A percentile compares a stretch with the other conserved stretches of the same genome.
phyloP scores from a whole-genome alignment of 2,329 filamentous ascomycete genomes.

The Aspergillus sp. region DNA sequence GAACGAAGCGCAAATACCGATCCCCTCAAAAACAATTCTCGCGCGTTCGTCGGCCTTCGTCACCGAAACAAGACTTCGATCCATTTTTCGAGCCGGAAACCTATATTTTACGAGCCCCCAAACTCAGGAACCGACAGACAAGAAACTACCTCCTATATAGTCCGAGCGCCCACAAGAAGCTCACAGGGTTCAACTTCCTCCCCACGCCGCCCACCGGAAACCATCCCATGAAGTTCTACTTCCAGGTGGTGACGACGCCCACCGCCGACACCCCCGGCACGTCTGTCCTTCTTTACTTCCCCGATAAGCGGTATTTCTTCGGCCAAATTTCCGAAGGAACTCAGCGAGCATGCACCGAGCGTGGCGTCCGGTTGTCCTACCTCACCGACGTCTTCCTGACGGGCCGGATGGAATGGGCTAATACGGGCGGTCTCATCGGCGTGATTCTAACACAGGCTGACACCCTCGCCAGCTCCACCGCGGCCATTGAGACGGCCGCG shows the following conservation, averaged over 20 bases:
- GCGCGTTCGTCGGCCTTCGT: not conserved
- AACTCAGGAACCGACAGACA: not conserved
- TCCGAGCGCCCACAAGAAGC: slow-evolving; percentile 11
- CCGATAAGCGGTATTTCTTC: slow-evolving; percentile 79
- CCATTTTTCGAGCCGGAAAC: slow-evolving; percentile 6
- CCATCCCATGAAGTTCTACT: slow-evolving; percentile 64
- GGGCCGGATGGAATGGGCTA: slow-evolving; percentile 71
- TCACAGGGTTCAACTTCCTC: slow-evolving; percentile 10
- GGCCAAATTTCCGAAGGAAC: slow-evolving; percentile 80
- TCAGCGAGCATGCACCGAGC: slow-evolving; percentile 71
- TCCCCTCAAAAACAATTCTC: not conserved
- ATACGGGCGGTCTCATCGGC: slow-evolving; percentile 77
- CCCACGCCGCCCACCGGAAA: slow-evolving; percentile 4
- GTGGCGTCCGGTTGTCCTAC: slow-evolving; percentile 62
- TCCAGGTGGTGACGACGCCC: slow-evolving; percentile 76
- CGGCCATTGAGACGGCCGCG: slow-evolving; percentile 42
- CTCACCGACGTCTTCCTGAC: slow-evolving; percentile 79
- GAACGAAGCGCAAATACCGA: too few species aligned
- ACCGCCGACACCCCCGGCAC: slow-evolving; percentile 86
- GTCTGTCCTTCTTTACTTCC: slow-evolving; percentile 72
- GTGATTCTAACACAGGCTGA: slow-evolving; percentile 83
- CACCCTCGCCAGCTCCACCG: slow-evolving; percentile 48
- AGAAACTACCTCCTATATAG: slow-evolving; percentile 25
- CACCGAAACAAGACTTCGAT: not conserved
- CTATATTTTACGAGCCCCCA: slow-evolving; percentile 14